Base-by-base conservation (phyloP, 179 eudicot species). In the Carnegiea gigantea region DNA sequence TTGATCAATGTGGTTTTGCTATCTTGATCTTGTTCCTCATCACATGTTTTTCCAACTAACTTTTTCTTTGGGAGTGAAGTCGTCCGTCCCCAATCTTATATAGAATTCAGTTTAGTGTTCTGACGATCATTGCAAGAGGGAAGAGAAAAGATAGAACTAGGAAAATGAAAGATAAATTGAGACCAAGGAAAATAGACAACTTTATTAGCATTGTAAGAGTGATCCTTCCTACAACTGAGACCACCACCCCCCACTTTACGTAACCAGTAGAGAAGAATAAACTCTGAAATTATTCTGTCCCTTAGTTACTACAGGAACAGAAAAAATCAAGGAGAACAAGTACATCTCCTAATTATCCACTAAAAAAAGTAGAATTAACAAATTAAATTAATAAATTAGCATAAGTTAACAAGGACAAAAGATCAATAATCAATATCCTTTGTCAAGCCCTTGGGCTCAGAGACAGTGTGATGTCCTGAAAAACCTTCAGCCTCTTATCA, bases 391-490 rank as follows among this genome's bases (percentile, higher is more conserved):
- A 73, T 46, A 12, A 38, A 77, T 7, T 21, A 76, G 73, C 73
- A 36, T 36, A 65, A 65, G 36, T 26, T 65, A n/a, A 26, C 44
- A 24, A 26, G 38, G 15, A 65, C 13, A 70, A 70, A 15, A 14
- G 14, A 70, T 70, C 10, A 70, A 21, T 36, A 54, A 18, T 73
- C 44, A 46, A 46, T 43, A 20, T 28, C 17, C 36, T 6, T 28
- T 24, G 38, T 88, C 81, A 87, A 68, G 93, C 91, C 74, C 87
- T 90, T 9, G 95, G 97, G 81, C 97, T 95, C 84, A 91, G 81
- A 1, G 92, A 91, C 71, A 87, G 54, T 46, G 99, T 92, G 18
- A 92, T 91, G n/a, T 94, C 97, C 82, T 91, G 93, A 83, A 95
- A 95, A 82, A 90, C 98, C 90, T 88, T 89, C 54, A 95, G 80